Percentiles rank a stretch among this genome's conserved stretches.
phyloP scores from a whole-genome alignment of 805 yeast species.

The Ascoidea rubescens region DNA sequence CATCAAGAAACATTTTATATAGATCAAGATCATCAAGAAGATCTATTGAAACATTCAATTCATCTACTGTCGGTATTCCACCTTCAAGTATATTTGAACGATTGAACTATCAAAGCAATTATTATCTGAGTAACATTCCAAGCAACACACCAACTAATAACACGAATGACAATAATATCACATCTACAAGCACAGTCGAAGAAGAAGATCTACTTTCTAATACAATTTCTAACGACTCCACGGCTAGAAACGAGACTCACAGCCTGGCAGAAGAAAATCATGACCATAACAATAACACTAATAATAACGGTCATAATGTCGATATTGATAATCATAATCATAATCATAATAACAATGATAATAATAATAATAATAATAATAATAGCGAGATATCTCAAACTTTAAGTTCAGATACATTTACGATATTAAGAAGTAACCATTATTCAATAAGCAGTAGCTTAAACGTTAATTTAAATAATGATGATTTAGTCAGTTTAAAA shows the following conservation, averaged over 20 bases:
- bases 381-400: neutral
- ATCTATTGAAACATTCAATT: constrained; percentile 10
- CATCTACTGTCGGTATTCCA: constrained; percentile 11
- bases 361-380: neutral
- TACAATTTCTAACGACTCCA: neutral
- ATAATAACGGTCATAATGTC: neutral
- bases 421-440: neutral
- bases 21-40: constrained; percentile 9
- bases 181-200: neutral
- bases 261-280: neutral
- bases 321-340: neutral
- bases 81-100: constrained; percentile 10
- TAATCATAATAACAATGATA: neutral
- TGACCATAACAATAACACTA: neutral
- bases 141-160: neutral
- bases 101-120: constrained; percentile 1
- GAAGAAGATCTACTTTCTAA: neutral
- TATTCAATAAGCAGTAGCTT: neutral
- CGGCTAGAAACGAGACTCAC: no score
- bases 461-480: neutral
- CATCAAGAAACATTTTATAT: constrained; percentile 7
- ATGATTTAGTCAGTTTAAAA: neutral
- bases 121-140: neutral
- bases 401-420: neutral
- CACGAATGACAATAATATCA: neutral